Evolutionary conservation across 352 stramenopile genomes (phyloP).

Genomic region (Phytophthora parvispora): DNA sequence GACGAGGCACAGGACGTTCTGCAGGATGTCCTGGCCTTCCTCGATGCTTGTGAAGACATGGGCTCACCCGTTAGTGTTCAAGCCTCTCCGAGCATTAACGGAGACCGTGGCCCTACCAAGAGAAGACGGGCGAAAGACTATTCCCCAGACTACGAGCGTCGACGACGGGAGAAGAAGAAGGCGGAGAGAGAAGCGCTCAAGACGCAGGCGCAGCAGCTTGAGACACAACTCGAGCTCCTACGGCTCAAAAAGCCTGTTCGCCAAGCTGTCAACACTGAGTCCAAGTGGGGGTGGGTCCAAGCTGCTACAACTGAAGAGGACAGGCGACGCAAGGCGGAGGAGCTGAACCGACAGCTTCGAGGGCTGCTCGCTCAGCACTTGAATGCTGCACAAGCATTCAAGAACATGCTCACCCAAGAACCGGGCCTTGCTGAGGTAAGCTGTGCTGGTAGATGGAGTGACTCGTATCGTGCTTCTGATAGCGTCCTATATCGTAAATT

Average conservation of each 20-base stretch:
- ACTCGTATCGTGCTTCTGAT: not conserved
- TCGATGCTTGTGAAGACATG: conserved; percentile 4
- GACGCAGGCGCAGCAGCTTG: conserved; percentile 4
- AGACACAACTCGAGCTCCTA: conserved; percentile 13
- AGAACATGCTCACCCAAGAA: not conserved
- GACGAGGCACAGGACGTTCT: conserved; percentile 2
- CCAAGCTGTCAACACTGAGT: not conserved
- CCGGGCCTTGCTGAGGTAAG: conserved; percentile 8
- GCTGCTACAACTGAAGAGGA: conserved; percentile 12
- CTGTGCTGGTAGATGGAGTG: not conserved
- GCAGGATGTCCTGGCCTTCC: conserved; percentile 13
- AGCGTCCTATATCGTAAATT: not conserved
- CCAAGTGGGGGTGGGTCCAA: conserved; percentile 22
- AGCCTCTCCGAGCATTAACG: not conserved
- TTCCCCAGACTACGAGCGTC: conserved; percentile 9
- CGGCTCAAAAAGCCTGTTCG: not conserved
- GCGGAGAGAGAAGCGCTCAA: conserved; percentile 6
- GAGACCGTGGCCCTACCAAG: not conserved
- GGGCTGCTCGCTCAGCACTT: conserved; percentile 11
- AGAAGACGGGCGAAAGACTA: not conserved
- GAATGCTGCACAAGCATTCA: not conserved
- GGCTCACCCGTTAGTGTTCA: not conserved
- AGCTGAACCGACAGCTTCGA: conserved; percentile 22
- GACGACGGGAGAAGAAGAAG: conserved; percentile 16
- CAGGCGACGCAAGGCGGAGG: conserved; percentile 16